Evolutionary conservation across 495 filamentous ascomycete species (phyloP), one percentile per base, ranked within the genome.

Genomic region (Trichoderma virens): DNA sequence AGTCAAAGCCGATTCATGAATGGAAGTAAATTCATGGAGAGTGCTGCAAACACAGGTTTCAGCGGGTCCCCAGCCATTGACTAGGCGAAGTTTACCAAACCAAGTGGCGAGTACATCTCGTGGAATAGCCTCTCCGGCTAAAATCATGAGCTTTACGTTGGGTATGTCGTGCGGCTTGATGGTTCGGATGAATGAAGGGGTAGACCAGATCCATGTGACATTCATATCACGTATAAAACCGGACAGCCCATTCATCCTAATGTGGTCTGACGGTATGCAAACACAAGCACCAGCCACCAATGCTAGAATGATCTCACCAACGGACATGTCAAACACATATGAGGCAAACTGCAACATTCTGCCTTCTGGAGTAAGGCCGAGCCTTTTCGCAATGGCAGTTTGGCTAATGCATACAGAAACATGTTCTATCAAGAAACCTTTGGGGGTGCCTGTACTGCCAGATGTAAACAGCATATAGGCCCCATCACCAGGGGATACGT

Each of bases 31-130:
- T 23, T 83, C 73, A 38, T 77, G 66, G 71, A 27, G 74, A 74
- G 54, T 82, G 73, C 62, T 59, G 65, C 27, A 38, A 59, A 41
- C 28, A 34, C 61, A 66, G 62, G 35, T 30, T 23, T 82, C 78
- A 4, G 75, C 70, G 7, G 83, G 84, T 2, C 84, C 84, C 56
- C 86, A 87, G 2, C 72, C 80, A 65, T 84, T 85, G 30, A 85
- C 66, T 16, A 78, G 71, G 23, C 61, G 61, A 8, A 62, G 18
- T 6, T 61, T 35, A n/a, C 60, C 60, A 16, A 61, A 61, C 60
- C 60, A 61, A 8, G 60, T 61, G n/a, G 20, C 16, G 1, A 61
- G 16, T 6, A 67, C 61, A 28, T 59, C 45, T 8, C 51, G 65
- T 16, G 66, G 61, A 8, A 71, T 59, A 23, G 70, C 61, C 34